Evolutionary conservation across 2,329 filamentous ascomycete species (phyloP).

Genomic region (Colletotrichum brevisporum): DNA sequence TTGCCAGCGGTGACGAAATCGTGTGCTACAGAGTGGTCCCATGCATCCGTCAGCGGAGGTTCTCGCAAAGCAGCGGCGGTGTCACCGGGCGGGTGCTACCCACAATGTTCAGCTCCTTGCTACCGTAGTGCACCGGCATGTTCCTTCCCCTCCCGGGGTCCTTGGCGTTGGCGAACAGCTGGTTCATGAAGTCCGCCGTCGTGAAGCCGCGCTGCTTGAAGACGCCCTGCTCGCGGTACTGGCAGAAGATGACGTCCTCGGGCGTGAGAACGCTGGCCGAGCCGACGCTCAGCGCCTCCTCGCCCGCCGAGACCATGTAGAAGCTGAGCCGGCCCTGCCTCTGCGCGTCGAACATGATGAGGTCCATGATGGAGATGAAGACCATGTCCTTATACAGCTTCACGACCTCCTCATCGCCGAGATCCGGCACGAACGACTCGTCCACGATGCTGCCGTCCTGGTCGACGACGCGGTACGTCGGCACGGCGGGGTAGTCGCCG

Average conservation of each 20-base stretch:
- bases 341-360: slow-evolving; percentile 98
- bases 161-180: slow-evolving; percentile 89
- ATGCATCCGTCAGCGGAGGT: neutral
- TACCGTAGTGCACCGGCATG: slow-evolving; percentile 98
- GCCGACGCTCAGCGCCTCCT: slow-evolving; percentile 94
- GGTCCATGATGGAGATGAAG: slow-evolving; percentile 86
- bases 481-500: slow-evolving; percentile 79
- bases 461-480: slow-evolving; percentile 93
- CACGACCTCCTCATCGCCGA: slow-evolving; percentile 73
- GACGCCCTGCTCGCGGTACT: slow-evolving; percentile 94
- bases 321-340: slow-evolving; percentile 94
- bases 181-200: slow-evolving; percentile 92
- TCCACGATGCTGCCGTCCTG: slow-evolving; percentile 90
- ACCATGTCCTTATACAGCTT: slow-evolving; percentile 77
- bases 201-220: slow-evolving; percentile 92
- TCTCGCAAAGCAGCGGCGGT: neutral
- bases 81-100: slow-evolving; percentile 48
- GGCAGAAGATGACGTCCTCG: slow-evolving; percentile 92
- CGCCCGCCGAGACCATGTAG: slow-evolving; percentile 96
- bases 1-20: slow-evolving; percentile 86
- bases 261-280: slow-evolving; percentile 86
- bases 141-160: slow-evolving; percentile 88
- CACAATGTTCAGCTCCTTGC: slow-evolving; percentile 85
- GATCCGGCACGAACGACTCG: slow-evolving; percentile 75
- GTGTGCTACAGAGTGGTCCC: slow-evolving; percentile 72